Evolutionary conservation across 495 filamentous ascomycete genomes (phyloP).

Genomic region (Penicillium coprophilum): DNA sequence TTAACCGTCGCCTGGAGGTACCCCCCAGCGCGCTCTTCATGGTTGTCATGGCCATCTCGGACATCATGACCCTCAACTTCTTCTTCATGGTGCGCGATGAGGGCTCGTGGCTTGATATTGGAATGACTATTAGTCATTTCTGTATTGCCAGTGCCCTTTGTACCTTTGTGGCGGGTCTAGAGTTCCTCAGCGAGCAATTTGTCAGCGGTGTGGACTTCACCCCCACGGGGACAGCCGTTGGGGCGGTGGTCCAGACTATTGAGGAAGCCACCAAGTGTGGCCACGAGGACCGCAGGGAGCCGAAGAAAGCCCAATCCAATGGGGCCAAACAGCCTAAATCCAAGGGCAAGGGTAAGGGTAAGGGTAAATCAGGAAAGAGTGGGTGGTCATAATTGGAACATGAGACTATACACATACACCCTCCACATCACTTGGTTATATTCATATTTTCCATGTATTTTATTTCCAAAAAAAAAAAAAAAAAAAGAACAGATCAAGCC

Average conservation of each 20-base stretch:
- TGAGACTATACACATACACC: neutral
- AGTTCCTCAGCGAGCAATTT: constrained; percentile 81
- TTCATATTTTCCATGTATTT: constrained; percentile 6
- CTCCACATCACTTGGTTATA: neutral
- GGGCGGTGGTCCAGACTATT: constrained; percentile 19
- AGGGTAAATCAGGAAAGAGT: constrained; percentile 14
- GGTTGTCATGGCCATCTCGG: constrained; percentile 88
- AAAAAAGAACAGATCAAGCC: too few species aligned
- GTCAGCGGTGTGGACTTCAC: constrained; percentile 78
- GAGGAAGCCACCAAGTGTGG: constrained; percentile 22
- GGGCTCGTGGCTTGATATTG: constrained; percentile 96
- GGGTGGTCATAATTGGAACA: constrained; percentile 10
- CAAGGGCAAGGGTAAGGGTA: constrained; percentile 15
- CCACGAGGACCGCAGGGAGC: constrained; percentile 15
- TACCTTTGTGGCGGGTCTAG: constrained; percentile 86
- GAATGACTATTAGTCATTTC: constrained; percentile 92
- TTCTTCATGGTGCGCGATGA: constrained; percentile 97
- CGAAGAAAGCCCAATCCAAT: constrained; percentile 1
- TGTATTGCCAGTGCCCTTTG: constrained; percentile 85
- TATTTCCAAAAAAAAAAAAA: too few species aligned
- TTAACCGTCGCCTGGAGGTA: constrained; percentile 82
- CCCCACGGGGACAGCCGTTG: constrained; percentile 12
- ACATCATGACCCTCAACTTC: constrained; percentile 93
- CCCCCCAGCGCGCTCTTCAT: constrained; percentile 86
- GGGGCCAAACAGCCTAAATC: constrained; percentile 5